Conservation (phyloP, 2,329 filamentous ascomycete genomes). For the Sporothrix luriei region DNA sequence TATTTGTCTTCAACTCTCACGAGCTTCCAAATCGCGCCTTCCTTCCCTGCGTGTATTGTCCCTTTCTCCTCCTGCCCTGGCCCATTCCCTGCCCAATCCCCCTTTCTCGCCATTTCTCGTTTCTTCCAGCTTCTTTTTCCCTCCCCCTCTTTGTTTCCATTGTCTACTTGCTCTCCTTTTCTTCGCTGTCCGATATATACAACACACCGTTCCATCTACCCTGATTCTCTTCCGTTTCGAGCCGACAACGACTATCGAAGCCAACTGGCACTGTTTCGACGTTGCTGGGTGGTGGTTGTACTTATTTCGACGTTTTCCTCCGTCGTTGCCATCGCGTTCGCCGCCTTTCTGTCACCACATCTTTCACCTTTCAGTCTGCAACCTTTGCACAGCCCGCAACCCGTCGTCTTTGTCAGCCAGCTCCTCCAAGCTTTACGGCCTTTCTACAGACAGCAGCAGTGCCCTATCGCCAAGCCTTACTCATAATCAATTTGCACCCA, state of each 20-base stretch:
- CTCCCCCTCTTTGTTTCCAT: neutral
- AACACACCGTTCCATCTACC: neutral
- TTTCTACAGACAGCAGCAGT: conserved; percentile 12
- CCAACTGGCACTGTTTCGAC: conserved; percentile 1
- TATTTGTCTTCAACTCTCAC: conserved; percentile 4
- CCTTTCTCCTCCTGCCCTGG: neutral
- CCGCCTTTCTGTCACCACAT: neutral
- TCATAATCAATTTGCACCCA: conserved; percentile 26
- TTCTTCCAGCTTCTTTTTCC: neutral
- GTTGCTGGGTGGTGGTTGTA: neutral
- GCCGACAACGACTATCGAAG: conserved; percentile 10
- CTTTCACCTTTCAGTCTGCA: neutral
- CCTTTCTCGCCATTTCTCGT: neutral
- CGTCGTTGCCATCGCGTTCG: neutral
- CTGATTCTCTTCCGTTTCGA: neutral
- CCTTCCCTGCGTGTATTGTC: neutral
- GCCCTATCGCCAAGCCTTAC: conserved; percentile 16
- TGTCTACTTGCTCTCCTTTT: conserved; percentile 25
- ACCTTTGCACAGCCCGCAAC: conserved; percentile 13
- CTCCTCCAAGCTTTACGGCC: neutral
- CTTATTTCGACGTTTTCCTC: neutral
- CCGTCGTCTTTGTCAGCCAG: conserved; percentile 26
- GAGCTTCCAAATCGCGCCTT: conserved; percentile 21
- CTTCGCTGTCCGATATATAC: conserved; percentile 12
- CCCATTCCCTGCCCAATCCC: neutral